Evolutionary conservation across 2,329 filamentous ascomycete species (phyloP).

Genomic region (Microsporum canis): DNA sequence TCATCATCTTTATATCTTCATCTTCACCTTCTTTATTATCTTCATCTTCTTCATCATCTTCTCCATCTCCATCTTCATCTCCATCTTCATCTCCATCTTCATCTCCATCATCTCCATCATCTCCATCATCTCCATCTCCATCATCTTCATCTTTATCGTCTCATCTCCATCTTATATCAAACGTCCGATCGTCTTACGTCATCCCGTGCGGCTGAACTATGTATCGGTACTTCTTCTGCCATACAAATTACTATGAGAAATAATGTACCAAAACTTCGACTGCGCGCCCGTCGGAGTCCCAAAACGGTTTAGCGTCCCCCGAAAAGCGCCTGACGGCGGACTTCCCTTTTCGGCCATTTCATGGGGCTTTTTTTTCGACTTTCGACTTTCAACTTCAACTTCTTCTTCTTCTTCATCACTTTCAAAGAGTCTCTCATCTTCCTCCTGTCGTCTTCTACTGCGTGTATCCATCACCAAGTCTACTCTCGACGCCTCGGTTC

Average conservation of each 20-base stretch:
- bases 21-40: too few species aligned
- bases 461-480: neutral
- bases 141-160: too few species aligned
- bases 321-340: neutral
- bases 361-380: constrained; percentile 5
- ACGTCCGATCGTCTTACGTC: neutral
- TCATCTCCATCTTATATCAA: too few species aligned
- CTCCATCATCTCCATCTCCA: too few species aligned
- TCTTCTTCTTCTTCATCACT: neutral
- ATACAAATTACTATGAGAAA: neutral
- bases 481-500: neutral
- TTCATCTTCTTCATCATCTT: too few species aligned
- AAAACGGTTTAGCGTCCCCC: constrained; percentile 9
- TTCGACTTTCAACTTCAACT: neutral
- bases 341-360: constrained; percentile 2
- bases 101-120: too few species aligned
- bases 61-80: too few species aligned
- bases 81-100: too few species aligned
- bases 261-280: neutral
- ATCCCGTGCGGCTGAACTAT: neutral
- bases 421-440: neutral
- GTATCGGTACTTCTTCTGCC: neutral
- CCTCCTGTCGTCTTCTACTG: neutral
- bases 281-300: constrained; percentile 11
- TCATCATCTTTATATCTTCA: neutral